Evolutionary conservation across 2,329 filamentous ascomycete species (phyloP).

Genomic region (Fusarium sp.): DNA sequence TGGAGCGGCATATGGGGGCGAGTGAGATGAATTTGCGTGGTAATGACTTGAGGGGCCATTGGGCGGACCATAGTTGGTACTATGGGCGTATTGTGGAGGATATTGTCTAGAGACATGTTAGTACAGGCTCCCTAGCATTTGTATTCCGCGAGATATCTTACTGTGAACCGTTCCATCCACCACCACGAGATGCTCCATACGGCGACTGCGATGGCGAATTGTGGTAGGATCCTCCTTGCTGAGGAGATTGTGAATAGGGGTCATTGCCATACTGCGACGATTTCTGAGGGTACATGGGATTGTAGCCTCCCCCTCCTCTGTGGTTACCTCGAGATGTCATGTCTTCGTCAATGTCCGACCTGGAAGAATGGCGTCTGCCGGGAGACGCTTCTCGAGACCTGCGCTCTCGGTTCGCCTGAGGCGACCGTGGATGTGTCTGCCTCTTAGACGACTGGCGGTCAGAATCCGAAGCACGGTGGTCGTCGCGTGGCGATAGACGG

Average conservation of each 20-base stretch:
- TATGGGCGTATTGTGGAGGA: slow-evolving; percentile 67
- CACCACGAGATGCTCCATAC: slow-evolving; percentile 52
- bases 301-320: slow-evolving; percentile 52
- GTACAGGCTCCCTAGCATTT: not conserved
- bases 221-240: slow-evolving; percentile 56
- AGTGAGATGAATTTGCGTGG: slow-evolving; percentile 58
- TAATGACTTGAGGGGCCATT: slow-evolving; percentile 66
- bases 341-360: slow-evolving; percentile 62
- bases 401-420: slow-evolving; percentile 41
- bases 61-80: slow-evolving; percentile 60
- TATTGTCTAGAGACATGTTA: slow-evolving; percentile 62
- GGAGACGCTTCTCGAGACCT: slow-evolving; percentile 44
- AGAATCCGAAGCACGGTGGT: slow-evolving; percentile 30
- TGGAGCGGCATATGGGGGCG: slow-evolving; percentile 66
- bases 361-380: slow-evolving; percentile 53
- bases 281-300: slow-evolving; percentile 51
- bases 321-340: slow-evolving; percentile 58
- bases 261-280: slow-evolving; percentile 52
- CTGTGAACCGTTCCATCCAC: slow-evolving; percentile 54
- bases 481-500: slow-evolving; percentile 39
- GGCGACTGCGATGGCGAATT: slow-evolving; percentile 58
- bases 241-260: slow-evolving; percentile 55
- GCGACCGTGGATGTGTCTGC: slow-evolving; percentile 42
- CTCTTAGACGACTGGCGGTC: slow-evolving; percentile 37
- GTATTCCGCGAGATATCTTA: slow-evolving; percentile 43